Conservation (phyloP, 1,284 basidiomycete species). For the Leccinum huronense region DNA sequence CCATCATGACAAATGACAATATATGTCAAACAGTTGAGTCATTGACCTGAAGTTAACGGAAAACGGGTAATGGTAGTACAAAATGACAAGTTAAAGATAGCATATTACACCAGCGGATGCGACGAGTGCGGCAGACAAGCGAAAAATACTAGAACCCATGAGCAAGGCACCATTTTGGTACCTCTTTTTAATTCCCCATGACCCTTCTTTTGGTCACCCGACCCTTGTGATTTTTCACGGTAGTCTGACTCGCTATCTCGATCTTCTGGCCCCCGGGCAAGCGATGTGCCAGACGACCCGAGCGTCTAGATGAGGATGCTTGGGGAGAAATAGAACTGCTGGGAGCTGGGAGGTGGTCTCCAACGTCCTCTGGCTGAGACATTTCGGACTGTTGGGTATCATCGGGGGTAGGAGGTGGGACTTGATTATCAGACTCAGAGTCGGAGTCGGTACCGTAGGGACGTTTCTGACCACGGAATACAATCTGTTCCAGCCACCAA, state of each 20-base stretch:
- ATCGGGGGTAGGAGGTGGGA: neutral
- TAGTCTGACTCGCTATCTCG: neutral
- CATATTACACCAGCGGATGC: no score
- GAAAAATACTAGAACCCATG: no score
- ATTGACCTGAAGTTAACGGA: no score
- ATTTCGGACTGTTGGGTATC: neutral
- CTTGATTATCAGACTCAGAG: neutral
- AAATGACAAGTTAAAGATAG: no score
- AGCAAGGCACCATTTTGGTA: no score
- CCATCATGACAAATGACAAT: no score
- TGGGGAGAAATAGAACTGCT: neutral
- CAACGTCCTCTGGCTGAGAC: neutral
- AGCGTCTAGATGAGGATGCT: neutral
- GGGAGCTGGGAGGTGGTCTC: neutral
- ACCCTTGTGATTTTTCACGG: neutral
- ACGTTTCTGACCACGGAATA: neutral
- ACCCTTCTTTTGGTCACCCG: neutral
- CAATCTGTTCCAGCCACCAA: neutral
- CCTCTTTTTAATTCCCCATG: neutral
- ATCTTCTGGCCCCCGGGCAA: no score
- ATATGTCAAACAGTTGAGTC: no score
- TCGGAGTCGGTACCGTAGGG: neutral
- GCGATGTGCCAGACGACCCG: neutral
- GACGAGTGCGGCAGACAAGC: no score
- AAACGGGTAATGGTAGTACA: no score